Base-by-base conservation (phyloP, 768 basidiomycete species). In the Phlegmacium glaucopus region DNA sequence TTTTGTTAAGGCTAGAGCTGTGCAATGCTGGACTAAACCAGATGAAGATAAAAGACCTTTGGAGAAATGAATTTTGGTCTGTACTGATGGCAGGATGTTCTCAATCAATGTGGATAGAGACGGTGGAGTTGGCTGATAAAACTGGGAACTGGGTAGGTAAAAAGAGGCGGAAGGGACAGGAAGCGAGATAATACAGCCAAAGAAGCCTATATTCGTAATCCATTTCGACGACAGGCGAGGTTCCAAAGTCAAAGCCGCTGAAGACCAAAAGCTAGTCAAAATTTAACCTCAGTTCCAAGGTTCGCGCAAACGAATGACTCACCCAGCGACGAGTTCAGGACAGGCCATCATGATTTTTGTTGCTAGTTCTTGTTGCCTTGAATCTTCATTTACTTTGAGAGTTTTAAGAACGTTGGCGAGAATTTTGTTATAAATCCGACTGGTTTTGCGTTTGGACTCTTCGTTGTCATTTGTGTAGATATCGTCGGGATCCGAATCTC, bases 211-310 rank as follows among this genome's bases (percentile, higher is more conserved):
- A 48, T 93, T 95, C 0, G 87, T 80, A 27, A 97, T 83, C 94
- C 95, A 98, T 60, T 85, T 87, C 0, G 88, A 88, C 0, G 90
- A 89, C 5, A 94, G 76, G 3, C 92, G 82, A 0, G 93, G 91
- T 56, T 95, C 92, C 4, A 94, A 73, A 0, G 89, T 87, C 28
- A 91, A 66, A 2, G 76, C 75, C 4, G 78, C 81, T 1, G 74
- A 74, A 11, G 82, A 61, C 87, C 89, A 91, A 57, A 85, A 92
- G 12, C 87, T 90, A 8, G 22, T 55, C 9, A 48, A 55, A 36
- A 26, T 13, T 26, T 11, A 17, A 8, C 47, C 38, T 7, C n/a
- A 10, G 6, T 2, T 11, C 13, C 29, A 30, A 39, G 47, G 35
- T 4, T 22, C 16, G 18, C 5, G 22, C 2, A 2, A 22, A 22